Conservation (phyloP, 2,329 filamentous ascomycete genomes). For the Paraconiothyrium sp. region DNA sequence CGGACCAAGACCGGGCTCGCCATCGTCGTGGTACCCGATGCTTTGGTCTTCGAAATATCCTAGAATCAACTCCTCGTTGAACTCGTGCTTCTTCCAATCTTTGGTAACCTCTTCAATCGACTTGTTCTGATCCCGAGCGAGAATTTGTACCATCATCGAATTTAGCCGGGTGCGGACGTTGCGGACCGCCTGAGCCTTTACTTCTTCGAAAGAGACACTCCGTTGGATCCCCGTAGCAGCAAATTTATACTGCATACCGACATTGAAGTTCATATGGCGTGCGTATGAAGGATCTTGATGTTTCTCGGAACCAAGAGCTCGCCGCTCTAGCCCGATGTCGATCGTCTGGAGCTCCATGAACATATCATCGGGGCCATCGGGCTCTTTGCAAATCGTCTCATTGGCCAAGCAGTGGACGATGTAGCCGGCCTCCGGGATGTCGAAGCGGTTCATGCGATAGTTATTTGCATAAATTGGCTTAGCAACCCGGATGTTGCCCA, state of each 20-base stretch:
- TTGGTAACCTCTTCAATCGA: constrained; percentile 17
- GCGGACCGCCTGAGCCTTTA: constrained; percentile 54
- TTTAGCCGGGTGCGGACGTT: constrained; percentile 62
- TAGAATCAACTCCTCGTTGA: constrained; percentile 71
- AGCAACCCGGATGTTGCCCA: not conserved
- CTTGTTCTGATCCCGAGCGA: constrained; percentile 39
- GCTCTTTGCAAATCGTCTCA: constrained; percentile 59
- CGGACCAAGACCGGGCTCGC: constrained; percentile 69
- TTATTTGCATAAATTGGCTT: constrained; percentile 42
- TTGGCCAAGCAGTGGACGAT: constrained; percentile 68
- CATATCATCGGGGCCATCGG: constrained; percentile 68
- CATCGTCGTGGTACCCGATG: constrained; percentile 73
- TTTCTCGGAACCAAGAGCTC: constrained; percentile 23
- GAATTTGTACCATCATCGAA: constrained; percentile 62
- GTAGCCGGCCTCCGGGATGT: constrained; percentile 57
- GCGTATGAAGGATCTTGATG: constrained; percentile 58
- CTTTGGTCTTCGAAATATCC: constrained; percentile 69
- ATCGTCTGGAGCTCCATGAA: constrained; percentile 59
- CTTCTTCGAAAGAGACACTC: constrained; percentile 32
- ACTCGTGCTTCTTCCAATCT: constrained; percentile 49
- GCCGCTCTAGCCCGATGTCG: constrained; percentile 49
- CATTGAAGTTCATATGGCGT: constrained; percentile 65
- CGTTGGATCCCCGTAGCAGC: constrained; percentile 59
- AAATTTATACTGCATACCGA: constrained; percentile 73
- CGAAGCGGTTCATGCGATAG: constrained; percentile 57